Percentiles rank a stretch among this genome's conserved stretches.
Conservation (phyloP, 768 basidiomycete species). For the Flagelloscypha sp. region DNA sequence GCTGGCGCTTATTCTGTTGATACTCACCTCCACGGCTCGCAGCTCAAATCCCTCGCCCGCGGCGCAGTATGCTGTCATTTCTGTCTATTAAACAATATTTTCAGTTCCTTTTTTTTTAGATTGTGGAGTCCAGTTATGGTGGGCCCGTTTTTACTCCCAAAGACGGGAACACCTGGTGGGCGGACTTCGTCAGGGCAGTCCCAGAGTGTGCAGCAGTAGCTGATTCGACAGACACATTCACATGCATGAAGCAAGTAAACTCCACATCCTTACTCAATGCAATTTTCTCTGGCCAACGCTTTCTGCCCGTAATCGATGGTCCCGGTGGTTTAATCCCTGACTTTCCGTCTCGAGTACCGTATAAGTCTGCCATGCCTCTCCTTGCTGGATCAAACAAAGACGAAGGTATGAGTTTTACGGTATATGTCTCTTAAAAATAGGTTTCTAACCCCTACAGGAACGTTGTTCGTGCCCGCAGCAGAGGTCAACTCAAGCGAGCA, state of each 20-base stretch:
- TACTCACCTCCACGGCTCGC: too few relatives aligned
- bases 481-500: too few relatives aligned
- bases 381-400: slow-evolving; percentile 3
- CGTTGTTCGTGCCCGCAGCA: too few relatives aligned
- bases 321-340: slow-evolving; percentile 7
- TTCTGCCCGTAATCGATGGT: slow-evolving; percentile 7
- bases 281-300: neutral
- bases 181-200: slow-evolving; percentile 2
- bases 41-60: too few relatives aligned
- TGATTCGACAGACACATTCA: neutral
- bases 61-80: too few relatives aligned
- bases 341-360: slow-evolving; percentile 3
- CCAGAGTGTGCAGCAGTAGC: neutral
- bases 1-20: too few relatives aligned
- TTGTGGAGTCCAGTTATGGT: slow-evolving; percentile 4
- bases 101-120: too few relatives aligned
- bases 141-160: neutral
- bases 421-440: too few relatives aligned
- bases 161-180: neutral
- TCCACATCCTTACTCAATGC: neutral
- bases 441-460: too few relatives aligned
- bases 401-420: slow-evolving; percentile 6
- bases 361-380: neutral
- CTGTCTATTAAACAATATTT: too few relatives aligned
- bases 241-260: neutral